Evolutionary conservation across 805 yeast genomes (phyloP).

Genomic region (Kuraishia piskuri): DNA sequence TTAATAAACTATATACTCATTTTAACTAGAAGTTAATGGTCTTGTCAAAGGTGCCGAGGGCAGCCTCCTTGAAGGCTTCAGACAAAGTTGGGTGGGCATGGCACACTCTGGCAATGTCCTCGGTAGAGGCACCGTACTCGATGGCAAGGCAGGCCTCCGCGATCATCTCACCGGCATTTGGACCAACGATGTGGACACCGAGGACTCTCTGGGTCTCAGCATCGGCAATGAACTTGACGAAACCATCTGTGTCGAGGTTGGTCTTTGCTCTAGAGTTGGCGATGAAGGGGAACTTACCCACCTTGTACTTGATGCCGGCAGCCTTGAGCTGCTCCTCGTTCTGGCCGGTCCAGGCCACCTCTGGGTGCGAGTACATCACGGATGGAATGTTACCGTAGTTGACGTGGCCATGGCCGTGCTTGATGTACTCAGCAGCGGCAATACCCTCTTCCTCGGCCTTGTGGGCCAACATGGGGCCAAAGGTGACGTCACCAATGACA

Average conservation of each 20-base stretch:
- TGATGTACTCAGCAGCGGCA: conserved; percentile 94
- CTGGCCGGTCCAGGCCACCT: conserved; percentile 99
- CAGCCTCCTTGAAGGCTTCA: conserved; percentile 98
- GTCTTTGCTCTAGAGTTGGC: conserved; percentile 99
- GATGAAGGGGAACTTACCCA: conserved; percentile 97
- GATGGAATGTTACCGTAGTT: conserved; percentile 97
- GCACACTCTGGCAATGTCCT: conserved; percentile 94
- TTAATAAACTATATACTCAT: no score
- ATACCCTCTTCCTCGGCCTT: conserved; percentile 99
- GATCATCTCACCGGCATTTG: conserved; percentile 99
- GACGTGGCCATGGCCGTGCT: conserved; percentile 93
- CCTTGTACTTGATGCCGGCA: conserved; percentile 83
- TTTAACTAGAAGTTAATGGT: conserved; percentile 71
- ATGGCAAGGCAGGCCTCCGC: conserved; percentile 97
- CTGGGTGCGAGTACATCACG: conserved; percentile 99
- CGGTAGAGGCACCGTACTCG: conserved; percentile 98
- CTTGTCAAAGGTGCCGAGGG: conserved; percentile 83
- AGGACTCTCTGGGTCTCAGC: conserved; percentile 94
- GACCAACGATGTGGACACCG: conserved; percentile 96
- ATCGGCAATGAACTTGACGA: conserved; percentile 92
- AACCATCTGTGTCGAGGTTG: conserved; percentile 93
- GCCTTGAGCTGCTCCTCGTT: conserved; percentile 91
- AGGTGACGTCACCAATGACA: conserved; percentile 97
- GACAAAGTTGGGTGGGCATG: conserved; percentile 98
- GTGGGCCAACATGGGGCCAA: conserved; percentile 99